Evolutionary conservation across 768 basidiomycete species (phyloP).

Genomic region (Pleurotus platypus): DNA sequence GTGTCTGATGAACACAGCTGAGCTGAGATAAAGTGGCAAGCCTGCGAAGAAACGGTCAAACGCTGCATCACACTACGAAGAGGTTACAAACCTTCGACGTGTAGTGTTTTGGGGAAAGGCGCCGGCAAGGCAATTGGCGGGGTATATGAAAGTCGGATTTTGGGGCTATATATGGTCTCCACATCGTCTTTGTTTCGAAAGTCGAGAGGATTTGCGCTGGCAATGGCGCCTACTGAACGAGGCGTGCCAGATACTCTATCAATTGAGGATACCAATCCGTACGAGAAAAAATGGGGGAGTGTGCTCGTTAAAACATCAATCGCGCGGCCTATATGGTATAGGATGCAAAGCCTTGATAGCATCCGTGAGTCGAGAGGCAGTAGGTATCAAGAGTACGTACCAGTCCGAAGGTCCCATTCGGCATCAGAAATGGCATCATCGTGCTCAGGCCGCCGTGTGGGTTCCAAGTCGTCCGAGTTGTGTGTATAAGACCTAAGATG

Average conservation of each 20-base stretch:
- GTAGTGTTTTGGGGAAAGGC: slow-evolving; percentile 67
- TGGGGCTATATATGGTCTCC: slow-evolving; percentile 59
- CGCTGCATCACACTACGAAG: too few species aligned
- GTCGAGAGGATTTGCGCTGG: slow-evolving; percentile 25
- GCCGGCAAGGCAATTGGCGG: slow-evolving; percentile 63
- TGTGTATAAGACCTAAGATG: too few species aligned
- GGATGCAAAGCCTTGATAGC: not conserved
- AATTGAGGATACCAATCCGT: slow-evolving; percentile 57
- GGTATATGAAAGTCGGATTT: slow-evolving; percentile 61
- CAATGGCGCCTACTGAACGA: slow-evolving; percentile 18
- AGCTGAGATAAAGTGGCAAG: slow-evolving; percentile 68
- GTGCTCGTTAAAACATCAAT: slow-evolving; percentile 67
- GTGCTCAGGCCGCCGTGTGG: not conserved
- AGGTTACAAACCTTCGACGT: slow-evolving; percentile 57
- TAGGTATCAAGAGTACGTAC: slow-evolving; percentile 28
- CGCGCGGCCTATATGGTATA: slow-evolving; percentile 51
- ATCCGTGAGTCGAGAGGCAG: not conserved
- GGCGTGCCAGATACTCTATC: slow-evolving; percentile 43
- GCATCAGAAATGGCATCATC: slow-evolving; percentile 49
- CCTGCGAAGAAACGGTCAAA: slow-evolving; percentile 34
- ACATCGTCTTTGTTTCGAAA: slow-evolving; percentile 29
- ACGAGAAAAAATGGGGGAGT: slow-evolving; percentile 66
- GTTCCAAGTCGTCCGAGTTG: too few species aligned
- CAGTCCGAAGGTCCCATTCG: slow-evolving; percentile 79
- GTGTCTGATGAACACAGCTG: slow-evolving; percentile 65